Evolutionary conservation across 805 yeast genomes (phyloP), one percentile per base, ranked within the genome.

Genomic region (Candida verbasci): DNA sequence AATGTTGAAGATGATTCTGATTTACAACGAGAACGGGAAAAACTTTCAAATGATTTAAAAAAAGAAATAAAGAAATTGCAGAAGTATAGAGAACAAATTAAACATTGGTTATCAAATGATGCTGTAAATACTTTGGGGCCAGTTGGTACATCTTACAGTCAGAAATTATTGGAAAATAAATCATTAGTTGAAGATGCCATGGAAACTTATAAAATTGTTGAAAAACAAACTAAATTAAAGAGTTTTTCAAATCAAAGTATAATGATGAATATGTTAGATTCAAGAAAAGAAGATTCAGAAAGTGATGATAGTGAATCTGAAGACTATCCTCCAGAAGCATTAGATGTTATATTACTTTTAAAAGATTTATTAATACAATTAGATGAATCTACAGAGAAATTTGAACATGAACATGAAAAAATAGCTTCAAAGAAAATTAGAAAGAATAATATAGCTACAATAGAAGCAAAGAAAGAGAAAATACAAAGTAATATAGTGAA

Each of bases 51-150:
- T 24, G 73, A 68, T 41, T 51, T 68, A 42, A 68, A 68, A 49
- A 65, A 67, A 42, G 73, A 68, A 45, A 67, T 68, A 46, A 68
- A 68, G 43, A 62, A 65, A 42, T 55, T 68, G 34, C 73, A 68
- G 42, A 68, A 66, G 50, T 62, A 62, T 40, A 60, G 73, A 45
- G 73, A 68, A 40, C 67, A 65, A 42, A 68, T 68, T 44, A 68
- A 68, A 38, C 60, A 56, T 29, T 68, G 73, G 73, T 71, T 65
- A 43, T 64, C 60, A 49, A 55, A 59, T 45, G 63, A 58, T 26
- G 59, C 55, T 10, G 46, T 54, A 22, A 53, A 55, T 14, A 45
- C 54, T 9, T 50, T 58, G 21, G 47, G 45, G 6, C 40, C 37
- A 24, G 33, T 39, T 8, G 44, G 45, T 11, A 41, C 41, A 20